These are phyloP conservation scores for Monosporascus sp. DNA, from an alignment of 2,329 filamentous ascomycete genomes.

Conservation along the genomic window DNA sequence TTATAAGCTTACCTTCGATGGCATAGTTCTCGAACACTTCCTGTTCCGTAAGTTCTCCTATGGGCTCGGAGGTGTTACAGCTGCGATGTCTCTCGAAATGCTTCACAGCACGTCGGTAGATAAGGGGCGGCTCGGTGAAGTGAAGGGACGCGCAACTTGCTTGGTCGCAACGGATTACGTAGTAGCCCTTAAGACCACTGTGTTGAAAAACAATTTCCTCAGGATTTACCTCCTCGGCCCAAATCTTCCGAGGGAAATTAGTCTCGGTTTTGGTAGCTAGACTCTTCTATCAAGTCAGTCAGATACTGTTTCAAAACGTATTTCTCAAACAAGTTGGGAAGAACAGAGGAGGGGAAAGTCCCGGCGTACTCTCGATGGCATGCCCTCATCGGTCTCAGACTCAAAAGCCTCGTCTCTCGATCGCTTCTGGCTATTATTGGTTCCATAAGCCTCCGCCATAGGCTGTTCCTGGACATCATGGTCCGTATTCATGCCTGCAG, in stretches of 20 bases:
- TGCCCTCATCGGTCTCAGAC: neutral
- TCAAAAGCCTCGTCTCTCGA: conserved; percentile 2
- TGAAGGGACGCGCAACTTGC: conserved; percentile 14
- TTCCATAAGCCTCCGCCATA: conserved; percentile 8
- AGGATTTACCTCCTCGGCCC: conserved; percentile 21
- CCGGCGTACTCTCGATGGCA: neutral
- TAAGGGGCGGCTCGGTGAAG: conserved; percentile 22
- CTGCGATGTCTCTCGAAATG: conserved; percentile 21
- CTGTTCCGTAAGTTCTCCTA: conserved; percentile 21
- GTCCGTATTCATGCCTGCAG: conserved; percentile 6
- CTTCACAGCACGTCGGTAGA: conserved; percentile 22
- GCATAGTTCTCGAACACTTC: conserved; percentile 26
- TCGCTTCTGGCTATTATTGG: conserved; percentile 10
- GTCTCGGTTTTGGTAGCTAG: neutral
- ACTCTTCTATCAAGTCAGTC: neutral
- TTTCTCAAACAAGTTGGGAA: no score
- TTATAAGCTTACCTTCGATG: conserved; percentile 15
- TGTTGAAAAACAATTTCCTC: conserved; percentile 26
- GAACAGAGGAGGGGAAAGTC: neutral
- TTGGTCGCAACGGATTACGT: conserved; percentile 23
- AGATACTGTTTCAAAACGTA: neutral
- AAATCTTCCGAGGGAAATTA: conserved; percentile 18
- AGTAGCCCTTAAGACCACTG: conserved; percentile 16
- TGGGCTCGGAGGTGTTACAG: conserved; percentile 4
- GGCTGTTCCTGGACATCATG: conserved; percentile 11